Evolutionary conservation across 345 rosid genomes (phyloP).

Genomic region (Angophora floribunda): DNA sequence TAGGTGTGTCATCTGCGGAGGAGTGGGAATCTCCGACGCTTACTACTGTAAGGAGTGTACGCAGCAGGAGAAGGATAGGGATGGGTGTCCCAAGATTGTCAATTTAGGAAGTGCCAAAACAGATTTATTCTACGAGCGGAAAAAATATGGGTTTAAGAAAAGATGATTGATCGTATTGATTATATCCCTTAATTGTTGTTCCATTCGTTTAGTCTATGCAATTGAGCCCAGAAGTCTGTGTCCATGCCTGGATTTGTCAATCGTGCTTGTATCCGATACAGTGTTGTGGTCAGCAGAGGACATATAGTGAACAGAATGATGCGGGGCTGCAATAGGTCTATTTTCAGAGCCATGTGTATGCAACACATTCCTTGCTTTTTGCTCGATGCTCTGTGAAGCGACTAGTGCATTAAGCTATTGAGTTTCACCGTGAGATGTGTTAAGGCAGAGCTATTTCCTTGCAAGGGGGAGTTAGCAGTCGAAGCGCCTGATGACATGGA

Average conservation of each 20-base stretch:
- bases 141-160: slow-evolving; percentile 26
- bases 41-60: slow-evolving; percentile 28
- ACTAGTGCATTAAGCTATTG: background rate
- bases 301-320: no score
- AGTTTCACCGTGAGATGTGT: background rate
- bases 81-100: slow-evolving; percentile 27
- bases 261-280: background rate
- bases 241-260: background rate
- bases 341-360: background rate
- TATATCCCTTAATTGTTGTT: background rate
- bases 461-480: background rate
- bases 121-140: slow-evolving; percentile 19
- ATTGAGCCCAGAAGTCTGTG: background rate
- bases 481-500: background rate
- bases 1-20: slow-evolving; percentile 26
- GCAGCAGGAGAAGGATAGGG: slow-evolving; percentile 25
- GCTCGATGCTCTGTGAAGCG: background rate
- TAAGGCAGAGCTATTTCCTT: background rate
- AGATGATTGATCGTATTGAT: background rate
- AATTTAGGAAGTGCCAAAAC: slow-evolving; percentile 22
- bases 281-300: background rate
- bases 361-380: accelerated
- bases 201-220: background rate
- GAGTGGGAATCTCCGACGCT: slow-evolving; percentile 31
- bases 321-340: background rate